Evolutionary conservation across 2,329 filamentous ascomycete genomes (phyloP).

Genomic region (Orbilia oligospora): DNA sequence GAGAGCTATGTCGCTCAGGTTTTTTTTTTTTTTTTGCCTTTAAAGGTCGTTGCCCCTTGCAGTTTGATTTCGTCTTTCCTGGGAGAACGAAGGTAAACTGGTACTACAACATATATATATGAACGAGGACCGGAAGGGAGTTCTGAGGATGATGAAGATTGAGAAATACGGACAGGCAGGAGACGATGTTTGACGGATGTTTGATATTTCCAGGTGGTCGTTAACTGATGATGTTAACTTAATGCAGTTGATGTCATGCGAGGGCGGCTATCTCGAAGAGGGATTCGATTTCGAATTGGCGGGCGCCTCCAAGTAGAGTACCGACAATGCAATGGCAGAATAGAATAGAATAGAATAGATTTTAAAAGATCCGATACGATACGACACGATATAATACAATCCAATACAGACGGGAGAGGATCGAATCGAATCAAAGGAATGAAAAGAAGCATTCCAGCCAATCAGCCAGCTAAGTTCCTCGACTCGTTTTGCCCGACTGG

Average conservation of each 20-base stretch:
- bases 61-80: neutral
- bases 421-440: neutral
- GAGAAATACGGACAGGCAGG: neutral
- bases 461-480: conserved; percentile 33
- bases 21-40: neutral
- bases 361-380: too few species aligned
- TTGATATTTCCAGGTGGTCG: neutral
- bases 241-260: conserved; percentile 13
- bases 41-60: conserved; percentile 1
- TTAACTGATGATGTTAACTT: too few species aligned
- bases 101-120: neutral
- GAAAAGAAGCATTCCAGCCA: conserved; percentile 34
- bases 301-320: neutral
- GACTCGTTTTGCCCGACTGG: conserved; percentile 14
- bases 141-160: neutral
- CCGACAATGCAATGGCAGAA: neutral
- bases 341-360: too few species aligned
- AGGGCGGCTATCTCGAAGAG: conserved; percentile 1
- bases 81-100: conserved; percentile 1
- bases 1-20: conserved; percentile 21
- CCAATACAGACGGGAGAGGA: conserved; percentile 1
- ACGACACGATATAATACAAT: too few species aligned
- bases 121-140: neutral
- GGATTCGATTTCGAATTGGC: neutral
- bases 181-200: neutral